Evolutionary conservation across 257 asterid genomes (phyloP).

Genomic region (Rubia yunnanensis): DNA sequence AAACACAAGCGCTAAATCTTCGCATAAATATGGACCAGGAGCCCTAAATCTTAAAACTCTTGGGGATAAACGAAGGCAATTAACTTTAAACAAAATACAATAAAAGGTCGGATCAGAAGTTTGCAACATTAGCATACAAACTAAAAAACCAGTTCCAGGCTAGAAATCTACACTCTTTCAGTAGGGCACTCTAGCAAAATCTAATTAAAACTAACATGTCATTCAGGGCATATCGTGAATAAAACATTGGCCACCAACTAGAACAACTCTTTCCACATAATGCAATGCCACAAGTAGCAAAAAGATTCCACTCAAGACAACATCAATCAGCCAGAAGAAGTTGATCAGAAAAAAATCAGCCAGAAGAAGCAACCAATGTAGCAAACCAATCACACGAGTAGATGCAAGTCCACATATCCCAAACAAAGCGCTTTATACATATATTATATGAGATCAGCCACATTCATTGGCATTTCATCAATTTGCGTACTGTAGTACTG

Average conservation of each 20-base stretch:
- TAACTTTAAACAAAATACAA: too few species aligned
- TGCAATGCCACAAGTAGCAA: not conserved
- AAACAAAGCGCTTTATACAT: not conserved
- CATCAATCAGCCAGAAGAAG: not conserved
- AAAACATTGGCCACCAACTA: not conserved
- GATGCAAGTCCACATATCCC: constrained; percentile 3
- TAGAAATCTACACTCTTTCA: not conserved
- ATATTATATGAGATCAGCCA: constrained; percentile 60
- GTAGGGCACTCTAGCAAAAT: not conserved
- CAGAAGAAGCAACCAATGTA: not conserved
- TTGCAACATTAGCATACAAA: not conserved
- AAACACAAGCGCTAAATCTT: too few species aligned
- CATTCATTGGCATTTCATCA: constrained; percentile 99
- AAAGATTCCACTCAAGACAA: not conserved
- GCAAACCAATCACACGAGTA: not conserved
- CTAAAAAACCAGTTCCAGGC: not conserved
- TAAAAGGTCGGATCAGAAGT: not conserved
- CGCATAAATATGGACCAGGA: too few species aligned
- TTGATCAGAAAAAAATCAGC: too few species aligned
- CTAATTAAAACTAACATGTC: not conserved
- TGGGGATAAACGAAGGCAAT: not conserved
- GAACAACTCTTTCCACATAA: not conserved
- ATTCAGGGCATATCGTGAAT: constrained; percentile 2
- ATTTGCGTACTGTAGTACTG: constrained; percentile 95
- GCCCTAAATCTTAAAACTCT: too few species aligned